Conservation (phyloP, 2,329 filamentous ascomycete genomes). For the Aureobasidium sp. region DNA sequence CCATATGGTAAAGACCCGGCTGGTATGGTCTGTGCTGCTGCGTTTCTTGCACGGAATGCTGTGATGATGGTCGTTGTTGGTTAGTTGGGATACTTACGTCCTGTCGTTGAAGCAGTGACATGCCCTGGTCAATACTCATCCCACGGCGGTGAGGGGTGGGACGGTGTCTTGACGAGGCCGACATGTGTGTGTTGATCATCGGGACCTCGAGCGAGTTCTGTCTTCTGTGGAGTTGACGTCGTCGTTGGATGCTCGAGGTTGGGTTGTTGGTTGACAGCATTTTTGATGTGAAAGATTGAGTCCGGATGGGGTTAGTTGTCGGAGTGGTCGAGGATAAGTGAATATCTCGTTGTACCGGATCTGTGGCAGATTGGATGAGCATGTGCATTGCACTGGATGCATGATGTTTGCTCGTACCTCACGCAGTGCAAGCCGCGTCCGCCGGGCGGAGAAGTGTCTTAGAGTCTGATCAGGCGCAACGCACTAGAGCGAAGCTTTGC, state of each 20-base stretch:
- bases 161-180: conserved; percentile 44
- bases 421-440: conserved; percentile 75
- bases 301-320: conserved; percentile 50
- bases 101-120: conserved; percentile 22
- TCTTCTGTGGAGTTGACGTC: conserved; percentile 71
- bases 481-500: conserved; percentile 1
- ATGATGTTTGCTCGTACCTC: conserved; percentile 59
- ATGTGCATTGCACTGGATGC: too few species aligned
- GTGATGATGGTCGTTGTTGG: conserved; percentile 60
- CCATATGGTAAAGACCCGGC: conserved; percentile 54
- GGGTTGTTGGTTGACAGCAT: conserved; percentile 68
- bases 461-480: conserved; percentile 10
- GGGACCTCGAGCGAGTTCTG: conserved; percentile 80
- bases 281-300: conserved; percentile 47
- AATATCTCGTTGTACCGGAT: conserved; percentile 29
- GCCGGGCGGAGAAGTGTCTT: conserved; percentile 53
- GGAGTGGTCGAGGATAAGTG: conserved; percentile 27
- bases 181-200: conserved; percentile 58
- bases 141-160: conserved; percentile 64
- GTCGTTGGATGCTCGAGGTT: conserved; percentile 64
- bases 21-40: conserved; percentile 80
- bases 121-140: conserved; percentile 72
- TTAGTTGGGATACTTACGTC: conserved; percentile 51
- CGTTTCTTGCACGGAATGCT: conserved; percentile 83
- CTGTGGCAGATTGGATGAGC: conserved; percentile 17